Percentiles rank a stretch among this genome's conserved stretches.
Evolutionary conservation across 305 asterid genomes (phyloP).

Genomic region (Rubia tinctorum): DNA sequence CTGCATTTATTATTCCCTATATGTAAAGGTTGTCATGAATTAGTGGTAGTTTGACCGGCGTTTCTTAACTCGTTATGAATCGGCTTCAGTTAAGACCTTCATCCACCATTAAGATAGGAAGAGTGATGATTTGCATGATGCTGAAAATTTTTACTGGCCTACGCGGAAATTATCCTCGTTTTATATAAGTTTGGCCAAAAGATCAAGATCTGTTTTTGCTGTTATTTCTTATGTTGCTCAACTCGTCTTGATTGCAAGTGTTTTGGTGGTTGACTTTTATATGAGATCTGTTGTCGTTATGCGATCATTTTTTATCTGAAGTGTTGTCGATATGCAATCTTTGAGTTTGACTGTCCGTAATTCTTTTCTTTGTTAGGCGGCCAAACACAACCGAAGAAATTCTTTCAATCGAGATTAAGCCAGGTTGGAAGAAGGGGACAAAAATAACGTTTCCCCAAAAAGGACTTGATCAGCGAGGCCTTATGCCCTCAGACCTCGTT

Average conservation of each 20-base stretch:
- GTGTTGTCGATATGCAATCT: background rate
- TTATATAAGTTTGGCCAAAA: background rate
- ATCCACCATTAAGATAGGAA: background rate
- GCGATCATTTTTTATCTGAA: background rate
- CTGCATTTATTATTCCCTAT: background rate
- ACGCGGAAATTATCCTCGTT: background rate
- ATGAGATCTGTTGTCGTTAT: background rate
- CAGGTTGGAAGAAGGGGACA: constrained; percentile 96
- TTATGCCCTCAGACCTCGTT: constrained; percentile 73
- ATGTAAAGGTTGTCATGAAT: background rate
- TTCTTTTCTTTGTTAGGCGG: constrained; percentile 43
- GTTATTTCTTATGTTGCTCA: background rate
- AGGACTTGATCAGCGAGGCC: constrained; percentile 77
- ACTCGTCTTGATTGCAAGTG: background rate
- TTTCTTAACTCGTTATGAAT: background rate
- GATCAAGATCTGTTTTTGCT: background rate
- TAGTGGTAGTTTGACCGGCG: background rate
- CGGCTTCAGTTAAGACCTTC: background rate
- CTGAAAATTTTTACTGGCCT: background rate
- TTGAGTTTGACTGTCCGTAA: background rate
- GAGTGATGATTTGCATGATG: background rate
- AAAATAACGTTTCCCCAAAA: constrained; percentile 88
- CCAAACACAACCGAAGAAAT: constrained; percentile 65
- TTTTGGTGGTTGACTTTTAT: background rate
- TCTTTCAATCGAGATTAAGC: constrained; percentile 71